A percentile compares a stretch with the other conserved stretches of the same genome.
phyloP scores from a whole-genome alignment of 306 rosid genomes.

The Rosa persica region DNA sequence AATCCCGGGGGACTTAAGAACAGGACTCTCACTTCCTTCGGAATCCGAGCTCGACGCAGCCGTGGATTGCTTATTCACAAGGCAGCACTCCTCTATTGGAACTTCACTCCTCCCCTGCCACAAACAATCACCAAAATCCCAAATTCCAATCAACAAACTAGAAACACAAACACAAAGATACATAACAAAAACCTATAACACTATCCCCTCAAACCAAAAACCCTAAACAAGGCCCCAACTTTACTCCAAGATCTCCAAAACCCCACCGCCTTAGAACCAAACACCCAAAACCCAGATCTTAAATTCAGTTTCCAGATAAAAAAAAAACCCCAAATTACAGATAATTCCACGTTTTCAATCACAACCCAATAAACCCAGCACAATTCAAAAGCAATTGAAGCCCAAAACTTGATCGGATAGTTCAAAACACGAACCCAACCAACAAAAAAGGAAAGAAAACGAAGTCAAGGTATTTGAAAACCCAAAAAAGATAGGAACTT shows the following conservation, averaged over 20 bases:
- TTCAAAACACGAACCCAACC: background rate
- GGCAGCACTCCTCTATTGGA: conserved; percentile 76
- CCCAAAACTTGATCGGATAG: conserved; percentile 33
- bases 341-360: conserved; percentile 29
- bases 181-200: conserved; percentile 20
- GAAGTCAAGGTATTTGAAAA: background rate
- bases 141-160: conserved; percentile 42
- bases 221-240: conserved; percentile 32
- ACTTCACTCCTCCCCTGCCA: conserved; percentile 60
- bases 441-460: background rate
- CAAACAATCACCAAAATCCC: conserved; percentile 49
- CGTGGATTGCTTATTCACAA: conserved; percentile 84
- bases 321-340: conserved; percentile 34
- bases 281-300: conserved; percentile 66
- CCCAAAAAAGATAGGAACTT: conserved; percentile 21
- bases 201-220: conserved; percentile 24
- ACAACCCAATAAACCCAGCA: conserved; percentile 9
- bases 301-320: conserved; percentile 48
- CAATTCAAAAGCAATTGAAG: conserved; percentile 26
- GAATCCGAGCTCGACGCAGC: conserved; percentile 79
- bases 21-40: conserved; percentile 71
- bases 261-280: conserved; percentile 27
- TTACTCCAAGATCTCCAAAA: conserved; percentile 30
- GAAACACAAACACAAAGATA: conserved; percentile 11
- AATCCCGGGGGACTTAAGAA: conserved; percentile 66